Conservation (phyloP, 169 alveolate genomes). For the Plasmodium sp. region DNA sequence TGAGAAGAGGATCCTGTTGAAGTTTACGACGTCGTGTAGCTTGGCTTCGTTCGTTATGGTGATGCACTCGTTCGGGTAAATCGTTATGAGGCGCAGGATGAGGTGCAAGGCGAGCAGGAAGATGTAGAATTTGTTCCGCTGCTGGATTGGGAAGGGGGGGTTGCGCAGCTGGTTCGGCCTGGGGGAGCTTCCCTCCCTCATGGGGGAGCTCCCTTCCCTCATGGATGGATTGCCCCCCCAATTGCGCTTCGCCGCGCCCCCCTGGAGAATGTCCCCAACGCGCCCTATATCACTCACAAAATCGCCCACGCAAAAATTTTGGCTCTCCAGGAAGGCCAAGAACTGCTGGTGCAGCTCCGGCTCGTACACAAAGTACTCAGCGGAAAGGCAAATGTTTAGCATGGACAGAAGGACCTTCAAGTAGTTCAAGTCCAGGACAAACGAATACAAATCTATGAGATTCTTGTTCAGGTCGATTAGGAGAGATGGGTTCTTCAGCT, state of each 20-base stretch:
- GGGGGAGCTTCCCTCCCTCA: neutral
- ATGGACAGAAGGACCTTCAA: constrained; percentile 24
- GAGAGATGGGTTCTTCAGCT: constrained; percentile 13
- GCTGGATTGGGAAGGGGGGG: neutral
- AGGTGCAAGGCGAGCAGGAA: constrained; percentile 32
- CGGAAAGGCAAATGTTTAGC: constrained; percentile 37
- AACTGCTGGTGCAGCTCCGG: constrained; percentile 5
- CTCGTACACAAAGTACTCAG: constrained; percentile 56
- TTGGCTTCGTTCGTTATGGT: constrained; percentile 30
- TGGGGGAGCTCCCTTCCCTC: too few relatives aligned
- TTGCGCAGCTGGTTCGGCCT: neutral
- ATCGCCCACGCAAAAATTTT: constrained; percentile 7
- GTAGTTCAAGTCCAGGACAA: constrained; percentile 16
- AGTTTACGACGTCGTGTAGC: constrained; percentile 1
- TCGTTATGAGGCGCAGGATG: constrained; percentile 8
- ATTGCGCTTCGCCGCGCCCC: neutral
- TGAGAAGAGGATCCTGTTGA: constrained; percentile 21
- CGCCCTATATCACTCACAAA: constrained; percentile 9
- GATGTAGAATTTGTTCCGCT: constrained; percentile 11
- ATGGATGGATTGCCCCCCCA: neutral
- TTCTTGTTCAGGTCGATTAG: constrained; percentile 22
- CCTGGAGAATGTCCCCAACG: neutral
- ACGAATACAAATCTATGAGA: constrained; percentile 17
- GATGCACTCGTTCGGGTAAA: constrained; percentile 42
- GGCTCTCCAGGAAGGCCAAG: constrained; percentile 13